phyloP scores from a whole-genome alignment of 805 yeast genomes.

The Lipomyces sp. region DNA sequence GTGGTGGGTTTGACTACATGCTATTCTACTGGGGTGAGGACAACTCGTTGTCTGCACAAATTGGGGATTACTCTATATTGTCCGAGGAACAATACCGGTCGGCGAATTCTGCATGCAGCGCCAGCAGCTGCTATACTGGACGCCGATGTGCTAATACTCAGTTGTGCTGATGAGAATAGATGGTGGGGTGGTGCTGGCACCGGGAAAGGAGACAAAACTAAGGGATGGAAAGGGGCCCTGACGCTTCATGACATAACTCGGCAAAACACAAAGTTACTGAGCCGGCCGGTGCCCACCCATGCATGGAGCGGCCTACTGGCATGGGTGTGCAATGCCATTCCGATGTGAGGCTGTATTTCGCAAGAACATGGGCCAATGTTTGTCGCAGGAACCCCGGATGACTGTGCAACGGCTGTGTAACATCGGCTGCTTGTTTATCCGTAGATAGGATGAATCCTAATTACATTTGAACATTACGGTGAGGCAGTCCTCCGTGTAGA shows the following conservation, averaged over 20 bases:
- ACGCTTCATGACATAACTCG: background rate
- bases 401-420: background rate
- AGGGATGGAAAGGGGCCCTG: background rate
- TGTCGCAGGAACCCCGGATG: background rate
- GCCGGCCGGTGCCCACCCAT: background rate
- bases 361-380: background rate
- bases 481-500: background rate
- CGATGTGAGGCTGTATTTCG: conserved; percentile 3
- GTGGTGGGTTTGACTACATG: background rate
- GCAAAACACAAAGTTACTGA: background rate
- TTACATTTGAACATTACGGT: background rate
- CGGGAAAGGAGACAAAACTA: background rate
- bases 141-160: background rate
- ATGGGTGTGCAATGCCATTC: background rate
- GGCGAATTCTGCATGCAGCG: background rate
- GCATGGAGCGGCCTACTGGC: too few relatives aligned
- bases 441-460: background rate
- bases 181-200: background rate
- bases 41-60: background rate
- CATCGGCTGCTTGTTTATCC: background rate
- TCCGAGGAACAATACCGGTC: background rate
- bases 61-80: background rate
- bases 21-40: background rate
- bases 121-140: background rate
- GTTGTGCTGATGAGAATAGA: background rate